These are phyloP conservation scores for Coemansia interrupta DNA, from an alignment of 192 early-diverging fungal genomes.

Conservation along the genomic window DNA sequence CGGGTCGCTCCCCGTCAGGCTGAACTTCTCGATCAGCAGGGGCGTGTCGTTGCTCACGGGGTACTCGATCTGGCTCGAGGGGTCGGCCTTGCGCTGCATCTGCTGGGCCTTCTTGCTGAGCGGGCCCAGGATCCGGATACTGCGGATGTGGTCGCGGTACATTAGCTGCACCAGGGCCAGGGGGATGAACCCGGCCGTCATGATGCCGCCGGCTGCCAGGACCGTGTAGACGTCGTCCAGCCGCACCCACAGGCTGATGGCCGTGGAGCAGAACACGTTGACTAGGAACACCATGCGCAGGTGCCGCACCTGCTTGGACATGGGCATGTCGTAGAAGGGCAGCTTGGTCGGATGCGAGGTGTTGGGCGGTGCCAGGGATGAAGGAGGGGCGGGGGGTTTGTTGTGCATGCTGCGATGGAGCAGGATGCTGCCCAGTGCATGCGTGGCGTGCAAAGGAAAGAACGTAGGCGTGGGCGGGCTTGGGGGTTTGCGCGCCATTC, in stretches of 20 bases:
- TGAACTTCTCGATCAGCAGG: slow-evolving; percentile 30
- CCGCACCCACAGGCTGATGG: slow-evolving; percentile 28
- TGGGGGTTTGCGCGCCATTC: too few species aligned
- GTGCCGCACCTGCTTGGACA: slow-evolving; percentile 21
- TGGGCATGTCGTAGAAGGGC: slow-evolving; percentile 50
- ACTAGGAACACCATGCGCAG: slow-evolving; percentile 39
- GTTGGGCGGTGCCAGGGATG: slow-evolving; percentile 3
- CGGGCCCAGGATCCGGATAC: slow-evolving; percentile 34
- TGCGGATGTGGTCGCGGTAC: slow-evolving; percentile 36
- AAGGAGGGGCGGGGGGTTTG: too few species aligned
- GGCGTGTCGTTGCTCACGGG: slow-evolving; percentile 34
- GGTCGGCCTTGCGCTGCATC: slow-evolving; percentile 11
- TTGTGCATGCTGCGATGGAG: background rate
- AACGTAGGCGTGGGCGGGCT: background rate
- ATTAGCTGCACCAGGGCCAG: slow-evolving; percentile 24
- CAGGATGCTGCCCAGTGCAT: background rate
- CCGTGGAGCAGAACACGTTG: slow-evolving; percentile 27
- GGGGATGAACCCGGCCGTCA: slow-evolving; percentile 35
- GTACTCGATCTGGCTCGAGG: slow-evolving; percentile 31
- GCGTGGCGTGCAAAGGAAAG: background rate
- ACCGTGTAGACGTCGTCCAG: slow-evolving; percentile 33
- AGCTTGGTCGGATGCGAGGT: slow-evolving; percentile 13
- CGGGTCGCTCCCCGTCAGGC: slow-evolving; percentile 22
- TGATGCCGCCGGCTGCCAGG: slow-evolving; percentile 22
- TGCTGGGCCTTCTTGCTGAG: slow-evolving; percentile 16